These are phyloP conservation scores for Colletotrichum euphorbiae DNA, from an alignment of 2,329 filamentous ascomycete genomes.

Conservation along the genomic window DNA sequence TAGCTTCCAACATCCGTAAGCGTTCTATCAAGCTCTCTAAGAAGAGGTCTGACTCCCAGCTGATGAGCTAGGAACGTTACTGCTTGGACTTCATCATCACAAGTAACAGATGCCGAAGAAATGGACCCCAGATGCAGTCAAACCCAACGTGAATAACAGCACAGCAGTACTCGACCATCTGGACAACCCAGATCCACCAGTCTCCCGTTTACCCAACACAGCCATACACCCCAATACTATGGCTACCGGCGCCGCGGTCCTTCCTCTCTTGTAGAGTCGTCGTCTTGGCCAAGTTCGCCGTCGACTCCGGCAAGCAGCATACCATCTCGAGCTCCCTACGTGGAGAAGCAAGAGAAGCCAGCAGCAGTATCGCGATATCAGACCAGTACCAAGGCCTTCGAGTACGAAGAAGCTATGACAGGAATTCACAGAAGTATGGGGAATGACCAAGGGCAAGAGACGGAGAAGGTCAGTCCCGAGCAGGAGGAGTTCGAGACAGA, in stretches of 20 bases:
- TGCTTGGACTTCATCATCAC: too few species aligned
- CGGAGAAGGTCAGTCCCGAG: background rate
- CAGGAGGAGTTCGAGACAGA: conserved; percentile 12
- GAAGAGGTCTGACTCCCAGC: too few species aligned
- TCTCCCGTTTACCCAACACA: background rate
- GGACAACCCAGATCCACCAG: background rate
- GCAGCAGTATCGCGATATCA: background rate
- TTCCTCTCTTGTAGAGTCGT: background rate
- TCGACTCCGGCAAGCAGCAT: background rate
- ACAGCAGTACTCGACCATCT: background rate
- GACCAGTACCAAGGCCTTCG: background rate
- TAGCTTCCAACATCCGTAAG: too few species aligned
- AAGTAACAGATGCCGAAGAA: too few species aligned
- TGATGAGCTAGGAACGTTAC: too few species aligned
- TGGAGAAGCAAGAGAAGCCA: background rate
- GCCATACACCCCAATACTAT: background rate
- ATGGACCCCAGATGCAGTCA: background rate
- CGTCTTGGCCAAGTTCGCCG: background rate
- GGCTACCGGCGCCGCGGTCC: background rate
- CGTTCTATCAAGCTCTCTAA: too few species aligned
- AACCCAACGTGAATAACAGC: background rate
- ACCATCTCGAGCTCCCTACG: background rate
- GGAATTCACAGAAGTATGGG: background rate
- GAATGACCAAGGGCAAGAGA: background rate
- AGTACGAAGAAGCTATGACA: background rate